These are phyloP conservation scores for Aegilops sharonensis DNA, from an alignment of 176 grass and related monocot species.

Conservation along the genomic window DNA sequence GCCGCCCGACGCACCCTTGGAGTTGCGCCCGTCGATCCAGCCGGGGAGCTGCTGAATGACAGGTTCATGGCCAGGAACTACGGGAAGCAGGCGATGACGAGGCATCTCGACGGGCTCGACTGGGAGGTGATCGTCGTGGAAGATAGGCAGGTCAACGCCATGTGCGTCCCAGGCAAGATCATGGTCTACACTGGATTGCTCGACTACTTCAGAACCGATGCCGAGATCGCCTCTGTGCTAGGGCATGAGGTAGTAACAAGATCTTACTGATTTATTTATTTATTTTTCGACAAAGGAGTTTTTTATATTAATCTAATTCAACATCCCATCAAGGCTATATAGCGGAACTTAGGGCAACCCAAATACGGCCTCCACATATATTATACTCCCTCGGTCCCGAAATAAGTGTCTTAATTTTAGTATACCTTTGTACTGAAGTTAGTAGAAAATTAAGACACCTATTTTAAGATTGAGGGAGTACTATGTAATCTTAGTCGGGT, in stretches of 20 bases:
- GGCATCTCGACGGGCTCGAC: constrained; percentile 65
- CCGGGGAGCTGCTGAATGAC: constrained; percentile 82
- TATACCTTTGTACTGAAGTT: too few relatives aligned
- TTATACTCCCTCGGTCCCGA: too few relatives aligned
- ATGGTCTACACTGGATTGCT: constrained; percentile 78
- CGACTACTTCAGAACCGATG: constrained; percentile 69
- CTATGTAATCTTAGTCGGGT: background rate
- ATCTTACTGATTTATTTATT: too few relatives aligned
- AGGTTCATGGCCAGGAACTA: constrained; percentile 55
- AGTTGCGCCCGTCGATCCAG: background rate
- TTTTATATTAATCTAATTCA: too few relatives aligned
- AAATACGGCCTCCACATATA: too few relatives aligned
- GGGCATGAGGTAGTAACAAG: constrained; percentile 63
- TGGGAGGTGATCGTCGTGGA: constrained; percentile 86
- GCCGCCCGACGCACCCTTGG: constrained; percentile 56
- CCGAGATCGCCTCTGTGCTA: constrained; percentile 72
- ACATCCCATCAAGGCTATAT: too few relatives aligned
- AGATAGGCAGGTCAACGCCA: constrained; percentile 60
- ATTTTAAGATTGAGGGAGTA: too few relatives aligned
- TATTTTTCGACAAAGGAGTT: too few relatives aligned
- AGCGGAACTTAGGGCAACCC: too few relatives aligned
- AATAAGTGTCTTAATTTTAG: too few relatives aligned
- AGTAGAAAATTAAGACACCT: too few relatives aligned
- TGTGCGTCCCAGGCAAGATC: constrained; percentile 89
- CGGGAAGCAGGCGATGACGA: constrained; percentile 36